A percentile compares a stretch with the other conserved stretches of the same genome.
phyloP scores from a whole-genome alignment of 768 basidiomycete species.

The Neoboletus brunneissimus region DNA sequence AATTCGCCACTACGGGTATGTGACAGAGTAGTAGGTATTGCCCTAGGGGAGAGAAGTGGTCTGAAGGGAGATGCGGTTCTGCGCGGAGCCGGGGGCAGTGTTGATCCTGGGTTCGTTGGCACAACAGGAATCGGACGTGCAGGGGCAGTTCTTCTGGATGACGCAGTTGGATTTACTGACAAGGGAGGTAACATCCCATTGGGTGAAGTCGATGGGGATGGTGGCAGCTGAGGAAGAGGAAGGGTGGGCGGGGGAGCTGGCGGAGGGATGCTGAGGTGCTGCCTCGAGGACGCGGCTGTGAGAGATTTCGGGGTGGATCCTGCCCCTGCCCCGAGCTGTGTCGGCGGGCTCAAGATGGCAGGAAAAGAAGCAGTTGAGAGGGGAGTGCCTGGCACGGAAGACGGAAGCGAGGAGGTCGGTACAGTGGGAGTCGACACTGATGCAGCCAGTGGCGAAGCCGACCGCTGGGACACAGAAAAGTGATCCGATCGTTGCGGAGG shows the following conservation, averaged over 20 bases:
- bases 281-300: conserved; percentile 19
- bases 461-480: not conserved
- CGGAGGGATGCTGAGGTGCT: conserved; percentile 29
- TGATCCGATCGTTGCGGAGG: conserved; percentile 13
- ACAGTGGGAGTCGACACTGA: conserved; percentile 5
- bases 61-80: conserved; percentile 23
- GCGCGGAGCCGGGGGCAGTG: conserved; percentile 16
- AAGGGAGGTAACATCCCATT: not conserved
- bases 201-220: conserved; percentile 9
- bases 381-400: conserved; percentile 21
- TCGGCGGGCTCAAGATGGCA: not conserved
- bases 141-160: conserved; percentile 13
- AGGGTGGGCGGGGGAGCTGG: conserved; percentile 31
- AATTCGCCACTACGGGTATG: conserved; percentile 2
- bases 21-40: not conserved
- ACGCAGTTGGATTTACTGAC: not conserved
- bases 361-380: conserved; percentile 16
- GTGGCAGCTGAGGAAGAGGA: conserved; percentile 30
- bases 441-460: conserved; percentile 11
- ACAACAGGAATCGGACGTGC: conserved; percentile 15
- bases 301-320: conserved; percentile 8
- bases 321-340: not conserved
- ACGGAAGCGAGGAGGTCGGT: conserved; percentile 12
- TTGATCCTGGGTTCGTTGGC: conserved; percentile 7
- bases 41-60: conserved; percentile 18